Evolutionary conservation across 441 rosid species (phyloP), one percentile per base, ranked within the genome.

Genomic region (Syzygium malaccense): DNA sequence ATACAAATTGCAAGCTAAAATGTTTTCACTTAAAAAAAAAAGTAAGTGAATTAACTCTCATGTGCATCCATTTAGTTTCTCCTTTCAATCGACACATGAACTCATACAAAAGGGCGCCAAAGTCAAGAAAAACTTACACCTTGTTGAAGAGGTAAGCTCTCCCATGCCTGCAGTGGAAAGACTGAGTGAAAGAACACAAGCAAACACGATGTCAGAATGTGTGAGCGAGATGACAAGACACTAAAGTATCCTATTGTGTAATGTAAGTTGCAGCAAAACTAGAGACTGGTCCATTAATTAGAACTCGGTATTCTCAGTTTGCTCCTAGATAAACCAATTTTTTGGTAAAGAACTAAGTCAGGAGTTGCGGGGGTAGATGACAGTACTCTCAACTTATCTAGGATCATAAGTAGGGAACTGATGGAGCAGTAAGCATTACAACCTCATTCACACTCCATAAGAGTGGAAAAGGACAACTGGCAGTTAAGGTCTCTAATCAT

Each of bases 141-240:
- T 97, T 96, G 84, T 87, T 93, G 97, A 98, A 97, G 94, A 98
- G 99, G 93, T 98, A 98, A 91, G 99, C 99, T 94, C 94, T 95
- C 92, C 99, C 99, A 93, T 98, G 98, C 92, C 95, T 93, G 95
- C 91, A 26, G 85, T 95, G 95, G 94, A 98, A 97, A 85, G 97
- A 90, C 99, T 97, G 95, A 90, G 92, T 88, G 79, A 86, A 90
- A 92, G 87, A 56, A 91, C 89, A 93, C 86, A 88, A 87, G 86
- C 87, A 87, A 90, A 91, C 87, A 86, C 37, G 68, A 17, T 56
- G 92, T 96, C 90, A 96, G 94, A 89, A 89, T 55, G 87, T 87
- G 87, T 89, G 86, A 23, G 64, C 1, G 33, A 55, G 84, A 89
- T 62, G 80, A 56, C 48, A 84, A 87, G 32, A 78, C 26, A 87